These are phyloP conservation scores for Eremothecium coryli DNA, from an alignment of 1,139 yeast species.

Conservation along the genomic window DNA sequence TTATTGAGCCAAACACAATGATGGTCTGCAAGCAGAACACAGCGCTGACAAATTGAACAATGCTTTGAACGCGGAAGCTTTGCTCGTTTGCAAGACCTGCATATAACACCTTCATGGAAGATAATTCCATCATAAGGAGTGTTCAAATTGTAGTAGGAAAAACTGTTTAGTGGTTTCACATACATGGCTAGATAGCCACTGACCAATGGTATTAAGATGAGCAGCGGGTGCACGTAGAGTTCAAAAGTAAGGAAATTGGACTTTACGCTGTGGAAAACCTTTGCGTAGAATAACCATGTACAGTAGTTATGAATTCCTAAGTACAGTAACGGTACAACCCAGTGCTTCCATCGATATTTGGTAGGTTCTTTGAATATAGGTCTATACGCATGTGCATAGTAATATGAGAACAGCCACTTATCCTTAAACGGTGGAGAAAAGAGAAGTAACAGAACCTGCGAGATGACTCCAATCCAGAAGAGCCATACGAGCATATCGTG, in stretches of 20 bases:
- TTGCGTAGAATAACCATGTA: conserved; percentile 13
- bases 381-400: conserved; percentile 19
- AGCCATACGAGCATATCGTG: not conserved
- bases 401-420: conserved; percentile 18
- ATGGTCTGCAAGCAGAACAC: conserved; percentile 71
- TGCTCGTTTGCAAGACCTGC: conserved; percentile 50
- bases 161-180: not conserved
- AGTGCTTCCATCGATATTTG: conserved; percentile 23
- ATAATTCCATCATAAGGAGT: conserved; percentile 44
- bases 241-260: conserved; percentile 15
- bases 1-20: conserved; percentile 95
- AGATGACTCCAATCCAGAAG: not conserved
- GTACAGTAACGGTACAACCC: conserved; percentile 25
- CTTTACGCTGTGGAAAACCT: conserved; percentile 13
- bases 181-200: conserved; percentile 18
- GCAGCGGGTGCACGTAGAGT: conserved; percentile 16
- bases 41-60: conserved; percentile 62
- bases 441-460: conserved; percentile 20
- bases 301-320: conserved; percentile 19
- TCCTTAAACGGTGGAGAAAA: conserved; percentile 22
- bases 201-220: conserved; percentile 14
- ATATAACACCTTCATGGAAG: conserved; percentile 36
- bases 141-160: not conserved
- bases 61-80: conserved; percentile 90
- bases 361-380: conserved; percentile 22